Evolutionary conservation across 2,329 filamentous ascomycete species (phyloP).

Genomic region (Aureobasidium subglaciale): DNA sequence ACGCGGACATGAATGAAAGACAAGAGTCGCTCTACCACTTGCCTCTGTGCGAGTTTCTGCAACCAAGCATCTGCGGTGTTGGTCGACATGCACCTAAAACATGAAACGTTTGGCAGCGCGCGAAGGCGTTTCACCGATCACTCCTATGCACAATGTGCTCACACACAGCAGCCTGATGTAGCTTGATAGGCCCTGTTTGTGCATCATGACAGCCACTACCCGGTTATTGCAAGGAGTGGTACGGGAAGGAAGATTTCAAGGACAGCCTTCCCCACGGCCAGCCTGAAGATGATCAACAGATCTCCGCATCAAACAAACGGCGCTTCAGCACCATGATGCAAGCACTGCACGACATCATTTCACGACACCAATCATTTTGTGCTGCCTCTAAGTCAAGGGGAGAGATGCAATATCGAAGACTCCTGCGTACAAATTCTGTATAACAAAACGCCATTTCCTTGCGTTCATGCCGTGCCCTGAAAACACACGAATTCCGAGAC

Average conservation of each 20-base stretch:
- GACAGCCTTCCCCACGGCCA: neutral
- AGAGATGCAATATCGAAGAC: neutral
- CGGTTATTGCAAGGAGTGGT: slow-evolving; percentile 5
- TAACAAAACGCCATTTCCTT: neutral
- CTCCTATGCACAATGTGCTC: neutral
- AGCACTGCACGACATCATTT: slow-evolving; percentile 7
- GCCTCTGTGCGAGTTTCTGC: neutral
- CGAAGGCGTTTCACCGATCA: slow-evolving; percentile 3
- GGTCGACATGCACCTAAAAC: slow-evolving; percentile 8
- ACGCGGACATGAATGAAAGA: neutral
- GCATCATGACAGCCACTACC: neutral
- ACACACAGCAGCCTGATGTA: neutral
- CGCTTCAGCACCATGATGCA: neutral
- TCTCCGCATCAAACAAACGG: neutral
- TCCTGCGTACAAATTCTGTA: neutral
- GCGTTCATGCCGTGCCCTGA: neutral
- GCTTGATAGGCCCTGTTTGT: neutral
- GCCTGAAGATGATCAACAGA: slow-evolving; percentile 2
- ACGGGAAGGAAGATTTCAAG: neutral
- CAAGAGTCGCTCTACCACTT: neutral
- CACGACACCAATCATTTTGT: neutral
- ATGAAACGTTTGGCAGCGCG: slow-evolving; percentile 10
- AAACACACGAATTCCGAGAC: neutral
- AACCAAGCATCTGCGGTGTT: slow-evolving; percentile 8
- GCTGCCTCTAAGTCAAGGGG: neutral